Percentiles rank a stretch among this genome's conserved stretches.
Conservation (phyloP, 441 rosid genomes). For the Euphorbia celastroides region DNA sequence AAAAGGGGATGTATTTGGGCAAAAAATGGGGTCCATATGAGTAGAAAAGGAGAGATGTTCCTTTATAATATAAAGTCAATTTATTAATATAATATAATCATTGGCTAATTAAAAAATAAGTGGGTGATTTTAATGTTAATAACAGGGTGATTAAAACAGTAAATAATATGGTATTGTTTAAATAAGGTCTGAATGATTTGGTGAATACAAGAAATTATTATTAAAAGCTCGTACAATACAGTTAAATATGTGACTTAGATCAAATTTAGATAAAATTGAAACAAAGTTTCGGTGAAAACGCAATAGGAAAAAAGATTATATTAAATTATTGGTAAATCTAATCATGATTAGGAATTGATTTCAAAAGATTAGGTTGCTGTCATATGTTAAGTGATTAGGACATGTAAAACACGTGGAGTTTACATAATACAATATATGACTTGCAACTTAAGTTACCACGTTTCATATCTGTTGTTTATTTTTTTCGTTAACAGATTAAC, state of each 20-base stretch:
- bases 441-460: neutral
- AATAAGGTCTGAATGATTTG: no score
- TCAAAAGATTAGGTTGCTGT: neutral
- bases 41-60: neutral
- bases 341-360: neutral
- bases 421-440: neutral
- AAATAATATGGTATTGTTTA: no score
- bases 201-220: no score
- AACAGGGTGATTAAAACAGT: neutral
- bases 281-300: no score
- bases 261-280: no score
- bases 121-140: neutral
- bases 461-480: neutral
- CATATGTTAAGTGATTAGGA: neutral
- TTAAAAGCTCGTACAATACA: no score
- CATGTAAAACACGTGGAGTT: conserved; percentile 14
- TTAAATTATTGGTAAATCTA: neutral
- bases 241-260: no score
- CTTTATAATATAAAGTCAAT: conserved; percentile 5
- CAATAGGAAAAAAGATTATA: no score
- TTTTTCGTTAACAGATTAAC: no score
- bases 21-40: neutral
- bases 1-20: conserved; percentile 11
- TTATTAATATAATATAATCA: neutral
- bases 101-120: neutral